phyloP scores from a whole-genome alignment of 2,329 filamentous ascomycete species.

The Claviceps digitariae region DNA sequence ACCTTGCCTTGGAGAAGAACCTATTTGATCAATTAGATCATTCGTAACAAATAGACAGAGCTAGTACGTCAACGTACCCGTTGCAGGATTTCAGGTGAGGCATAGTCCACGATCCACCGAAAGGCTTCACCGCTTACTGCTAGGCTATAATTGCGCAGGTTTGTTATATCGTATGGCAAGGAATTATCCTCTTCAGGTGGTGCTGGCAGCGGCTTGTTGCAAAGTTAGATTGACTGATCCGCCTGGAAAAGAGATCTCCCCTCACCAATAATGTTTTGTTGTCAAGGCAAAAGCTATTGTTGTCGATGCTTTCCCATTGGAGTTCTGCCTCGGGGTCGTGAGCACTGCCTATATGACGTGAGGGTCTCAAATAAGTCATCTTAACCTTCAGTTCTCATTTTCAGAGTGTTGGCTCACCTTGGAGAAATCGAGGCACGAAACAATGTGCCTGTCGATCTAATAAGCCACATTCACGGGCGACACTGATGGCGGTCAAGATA shows the following conservation, averaged over 20 bases:
- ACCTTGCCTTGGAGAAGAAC: slow-evolving; percentile 89
- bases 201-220: slow-evolving; percentile 53
- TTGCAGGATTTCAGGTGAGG: slow-evolving; percentile 63
- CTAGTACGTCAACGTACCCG: slow-evolving; percentile 31
- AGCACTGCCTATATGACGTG: slow-evolving; percentile 40
- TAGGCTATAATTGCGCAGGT: slow-evolving; percentile 72
- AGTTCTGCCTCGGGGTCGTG: slow-evolving; percentile 61
- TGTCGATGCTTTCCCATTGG: slow-evolving; percentile 91
- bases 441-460: slow-evolving; percentile 73
- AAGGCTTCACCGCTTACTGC: slow-evolving; percentile 91
- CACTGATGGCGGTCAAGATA: slow-evolving; percentile 90
- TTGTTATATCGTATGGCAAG: slow-evolving; percentile 70
- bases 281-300: slow-evolving; percentile 64
- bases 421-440: slow-evolving; percentile 78
- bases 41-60: neutral
- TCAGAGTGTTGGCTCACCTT: slow-evolving; percentile 35
- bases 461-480: slow-evolving; percentile 78
- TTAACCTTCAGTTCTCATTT: neutral
- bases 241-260: neutral
- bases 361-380: neutral
- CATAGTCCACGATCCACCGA: slow-evolving; percentile 90
- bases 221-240: slow-evolving; percentile 3
- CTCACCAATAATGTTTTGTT: slow-evolving; percentile 58
- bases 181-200: slow-evolving; percentile 65
- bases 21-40: slow-evolving; percentile 22